Evolutionary conservation across 1,284 basidiomycete species (phyloP).

Genomic region (Irpex sp.): DNA sequence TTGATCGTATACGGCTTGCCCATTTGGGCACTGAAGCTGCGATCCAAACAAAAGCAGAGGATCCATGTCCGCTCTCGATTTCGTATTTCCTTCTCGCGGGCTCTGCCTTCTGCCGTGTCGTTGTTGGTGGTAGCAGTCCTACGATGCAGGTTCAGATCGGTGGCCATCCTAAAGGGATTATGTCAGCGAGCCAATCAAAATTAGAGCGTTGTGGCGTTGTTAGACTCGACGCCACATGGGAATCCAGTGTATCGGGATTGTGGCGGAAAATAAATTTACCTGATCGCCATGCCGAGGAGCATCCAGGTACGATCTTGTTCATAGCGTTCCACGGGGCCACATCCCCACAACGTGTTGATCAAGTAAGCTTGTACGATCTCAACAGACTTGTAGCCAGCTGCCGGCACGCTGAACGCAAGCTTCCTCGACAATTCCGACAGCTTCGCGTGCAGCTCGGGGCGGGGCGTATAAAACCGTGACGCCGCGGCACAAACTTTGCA

Average conservation of each 20-base stretch:
- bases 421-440: constrained; percentile 86
- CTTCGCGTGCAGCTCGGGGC: constrained; percentile 80
- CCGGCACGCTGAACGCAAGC: constrained; percentile 87
- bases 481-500: constrained; percentile 88
- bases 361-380: constrained; percentile 94
- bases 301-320: constrained; percentile 98
- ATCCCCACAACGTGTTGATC: constrained; percentile 79
- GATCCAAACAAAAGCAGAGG: constrained; percentile 86
- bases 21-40: constrained; percentile 91
- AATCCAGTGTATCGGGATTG: constrained; percentile 1
- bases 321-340: constrained; percentile 90
- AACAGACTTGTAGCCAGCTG: constrained; percentile 88
- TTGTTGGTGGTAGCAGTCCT: constrained; percentile 70
- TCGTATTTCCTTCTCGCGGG: constrained; percentile 79
- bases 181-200: constrained; percentile 13
- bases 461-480: constrained; percentile 83
- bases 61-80: constrained; percentile 96
- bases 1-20: constrained; percentile 85
- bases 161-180: constrained; percentile 74
- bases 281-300: constrained; percentile 81
- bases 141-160: constrained; percentile 92
- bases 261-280: constrained; percentile 37
- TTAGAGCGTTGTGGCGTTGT: constrained; percentile 6
- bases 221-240: background rate
- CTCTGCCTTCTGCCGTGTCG: constrained; percentile 73